These are phyloP conservation scores for Stagonosporopsis chrysanthemi DNA, from an alignment of 2,329 filamentous ascomycete genomes.

Conservation along the genomic window DNA sequence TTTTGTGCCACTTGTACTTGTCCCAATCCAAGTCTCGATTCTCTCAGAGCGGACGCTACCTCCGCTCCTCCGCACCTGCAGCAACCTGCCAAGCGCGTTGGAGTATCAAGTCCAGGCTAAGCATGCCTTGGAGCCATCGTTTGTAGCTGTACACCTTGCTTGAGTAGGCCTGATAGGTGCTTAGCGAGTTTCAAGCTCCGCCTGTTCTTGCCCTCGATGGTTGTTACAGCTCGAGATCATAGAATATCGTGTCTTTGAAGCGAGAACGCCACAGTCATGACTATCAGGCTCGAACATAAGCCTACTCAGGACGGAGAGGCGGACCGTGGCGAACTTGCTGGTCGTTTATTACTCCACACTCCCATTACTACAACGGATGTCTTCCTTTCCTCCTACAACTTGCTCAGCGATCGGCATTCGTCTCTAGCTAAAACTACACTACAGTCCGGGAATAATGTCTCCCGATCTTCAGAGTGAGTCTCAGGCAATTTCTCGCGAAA, in stretches of 20 bases:
- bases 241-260: constrained; percentile 15
- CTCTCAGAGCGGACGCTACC: constrained; percentile 4
- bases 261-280: constrained; percentile 24
- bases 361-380: constrained; percentile 34
- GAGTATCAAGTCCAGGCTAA: constrained; percentile 31
- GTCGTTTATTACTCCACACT: constrained; percentile 44
- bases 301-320: constrained; percentile 20
- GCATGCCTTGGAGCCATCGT: constrained; percentile 13
- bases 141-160: constrained; percentile 16
- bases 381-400: constrained; percentile 32
- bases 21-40: background rate
- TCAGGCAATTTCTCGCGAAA: constrained; percentile 21
- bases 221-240: constrained; percentile 22
- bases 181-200: constrained; percentile 43
- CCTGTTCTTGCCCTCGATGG: constrained; percentile 25
- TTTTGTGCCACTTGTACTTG: constrained; percentile 3
- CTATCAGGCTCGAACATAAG: constrained; percentile 21
- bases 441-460: constrained; percentile 39
- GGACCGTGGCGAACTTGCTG: constrained; percentile 28
- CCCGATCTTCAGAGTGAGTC: constrained; percentile 43
- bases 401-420: constrained; percentile 22
- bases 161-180: constrained; percentile 23
- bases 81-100: constrained; percentile 28
- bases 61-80: constrained; percentile 30
- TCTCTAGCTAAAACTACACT: constrained; percentile 23